These are phyloP conservation scores for Umbellularia californica DNA, from an alignment of 164 flowering plant species.

Conservation along the genomic window DNA sequence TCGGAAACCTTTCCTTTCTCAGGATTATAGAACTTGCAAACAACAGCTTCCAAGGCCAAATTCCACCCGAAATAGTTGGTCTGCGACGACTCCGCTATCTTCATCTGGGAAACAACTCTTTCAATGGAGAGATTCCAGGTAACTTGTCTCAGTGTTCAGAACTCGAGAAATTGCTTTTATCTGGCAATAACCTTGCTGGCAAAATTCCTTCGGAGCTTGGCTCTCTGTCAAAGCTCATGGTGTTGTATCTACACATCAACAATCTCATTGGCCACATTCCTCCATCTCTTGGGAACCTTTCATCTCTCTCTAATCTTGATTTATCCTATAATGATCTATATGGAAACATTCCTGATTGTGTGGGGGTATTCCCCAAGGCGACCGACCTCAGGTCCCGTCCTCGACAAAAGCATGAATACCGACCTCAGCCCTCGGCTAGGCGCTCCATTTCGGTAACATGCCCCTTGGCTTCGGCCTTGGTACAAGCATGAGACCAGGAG, in stretches of 20 bases:
- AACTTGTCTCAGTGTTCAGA: slow-evolving; percentile 17
- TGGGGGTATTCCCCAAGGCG: too few relatives aligned
- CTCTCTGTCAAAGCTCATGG: neutral
- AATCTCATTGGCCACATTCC: neutral
- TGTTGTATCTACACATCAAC: neutral
- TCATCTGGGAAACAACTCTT: slow-evolving; percentile 27
- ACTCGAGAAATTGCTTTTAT: slow-evolving; percentile 23
- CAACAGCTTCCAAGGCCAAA: slow-evolving; percentile 26
- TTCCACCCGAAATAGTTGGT: slow-evolving; percentile 27
- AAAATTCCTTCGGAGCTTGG: neutral
- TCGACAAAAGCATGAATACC: too few relatives aligned
- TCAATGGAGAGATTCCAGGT: slow-evolving; percentile 28
- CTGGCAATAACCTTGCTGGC: neutral
- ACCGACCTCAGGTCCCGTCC: too few relatives aligned
- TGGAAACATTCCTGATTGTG: neutral
- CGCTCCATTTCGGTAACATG: too few relatives aligned
- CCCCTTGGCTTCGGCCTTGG: too few relatives aligned
- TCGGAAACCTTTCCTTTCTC: slow-evolving; percentile 45
- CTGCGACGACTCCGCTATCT: slow-evolving; percentile 26
- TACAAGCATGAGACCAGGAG: too few relatives aligned
- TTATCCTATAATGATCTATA: neutral
- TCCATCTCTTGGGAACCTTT: neutral
- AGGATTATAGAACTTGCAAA: slow-evolving; percentile 24
- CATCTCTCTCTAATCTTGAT: neutral
- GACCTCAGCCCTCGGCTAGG: too few relatives aligned